phyloP scores from a whole-genome alignment of 371 early-diverging fungal genomes.

The Coemansia sp. region DNA sequence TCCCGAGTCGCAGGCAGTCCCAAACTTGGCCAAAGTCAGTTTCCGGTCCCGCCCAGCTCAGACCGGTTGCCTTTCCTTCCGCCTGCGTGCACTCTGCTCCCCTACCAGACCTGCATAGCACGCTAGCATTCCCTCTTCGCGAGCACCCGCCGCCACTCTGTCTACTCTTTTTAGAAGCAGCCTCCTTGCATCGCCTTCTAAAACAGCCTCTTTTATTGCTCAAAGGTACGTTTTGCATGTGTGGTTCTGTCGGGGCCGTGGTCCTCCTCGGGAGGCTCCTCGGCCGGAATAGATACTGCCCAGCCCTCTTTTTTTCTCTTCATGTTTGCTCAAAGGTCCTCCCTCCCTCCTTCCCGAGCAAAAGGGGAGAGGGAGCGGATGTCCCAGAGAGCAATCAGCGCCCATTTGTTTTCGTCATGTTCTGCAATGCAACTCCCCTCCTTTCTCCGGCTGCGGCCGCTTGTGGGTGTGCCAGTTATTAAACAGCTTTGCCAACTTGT shows the following conservation, averaged over 20 bases:
- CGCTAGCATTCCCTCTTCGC: constrained; percentile 2
- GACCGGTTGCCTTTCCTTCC: not conserved
- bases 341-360: too few relatives aligned
- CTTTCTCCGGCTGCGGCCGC: too few relatives aligned
- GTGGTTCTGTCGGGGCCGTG: not conserved
- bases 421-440: too few relatives aligned
- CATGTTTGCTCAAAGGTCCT: too few relatives aligned
- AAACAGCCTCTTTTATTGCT: constrained; percentile 1
- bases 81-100: not conserved
- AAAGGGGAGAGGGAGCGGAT: too few relatives aligned
- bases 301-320: not conserved
- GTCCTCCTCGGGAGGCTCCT: not conserved
- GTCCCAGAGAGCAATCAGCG: too few relatives aligned
- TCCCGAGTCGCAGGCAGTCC: not conserved
- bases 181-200: constrained; percentile 6
- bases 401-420: too few relatives aligned
- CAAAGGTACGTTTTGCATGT: constrained; percentile 4
- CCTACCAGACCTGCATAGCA: constrained; percentile 4
- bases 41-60: not conserved
- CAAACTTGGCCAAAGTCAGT: not conserved
- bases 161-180: constrained; percentile 1
- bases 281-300: not conserved
- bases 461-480: too few relatives aligned
- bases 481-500: not conserved
- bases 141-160: constrained; percentile 1